Conservation (phyloP, 495 filamentous ascomycete species). For the Hypoxylon fragiforme region DNA sequence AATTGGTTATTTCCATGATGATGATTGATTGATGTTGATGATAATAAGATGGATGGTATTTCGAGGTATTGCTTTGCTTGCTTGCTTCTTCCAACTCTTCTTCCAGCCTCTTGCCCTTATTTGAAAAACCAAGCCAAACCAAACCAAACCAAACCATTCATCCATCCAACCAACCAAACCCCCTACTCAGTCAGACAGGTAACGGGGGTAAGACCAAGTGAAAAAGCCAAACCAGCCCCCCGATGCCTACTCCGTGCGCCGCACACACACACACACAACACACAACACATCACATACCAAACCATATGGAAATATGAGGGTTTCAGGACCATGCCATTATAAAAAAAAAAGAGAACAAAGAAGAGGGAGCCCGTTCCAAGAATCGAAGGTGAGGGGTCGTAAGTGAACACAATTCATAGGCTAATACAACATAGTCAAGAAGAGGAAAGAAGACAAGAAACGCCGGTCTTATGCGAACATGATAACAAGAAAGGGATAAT, state of each 20-base stretch:
- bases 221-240: conserved; percentile 9
- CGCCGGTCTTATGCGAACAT: conserved; percentile 25
- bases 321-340: no score
- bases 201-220: not conserved
- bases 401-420: conserved; percentile 16
- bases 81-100: no score
- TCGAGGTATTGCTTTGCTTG: no score
- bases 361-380: not conserved
- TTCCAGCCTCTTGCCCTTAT: no score
- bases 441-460: conserved; percentile 16
- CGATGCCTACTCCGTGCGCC: conserved; percentile 18
- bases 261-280: conserved; percentile 1
- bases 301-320: not conserved
- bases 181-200: no score
- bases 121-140: conserved; percentile 1
- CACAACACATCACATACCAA: not conserved
- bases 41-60: no score
- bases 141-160: no score
- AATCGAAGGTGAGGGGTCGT: conserved; percentile 12
- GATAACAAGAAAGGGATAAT: not conserved
- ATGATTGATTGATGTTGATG: no score
- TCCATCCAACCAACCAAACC: no score
- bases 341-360: not conserved
- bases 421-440: conserved; percentile 23
- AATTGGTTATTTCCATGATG: no score